Evolutionary conservation across 306 rosid genomes (phyloP), one percentile per base, ranked within the genome.

Genomic region (Cicer judaicum): DNA sequence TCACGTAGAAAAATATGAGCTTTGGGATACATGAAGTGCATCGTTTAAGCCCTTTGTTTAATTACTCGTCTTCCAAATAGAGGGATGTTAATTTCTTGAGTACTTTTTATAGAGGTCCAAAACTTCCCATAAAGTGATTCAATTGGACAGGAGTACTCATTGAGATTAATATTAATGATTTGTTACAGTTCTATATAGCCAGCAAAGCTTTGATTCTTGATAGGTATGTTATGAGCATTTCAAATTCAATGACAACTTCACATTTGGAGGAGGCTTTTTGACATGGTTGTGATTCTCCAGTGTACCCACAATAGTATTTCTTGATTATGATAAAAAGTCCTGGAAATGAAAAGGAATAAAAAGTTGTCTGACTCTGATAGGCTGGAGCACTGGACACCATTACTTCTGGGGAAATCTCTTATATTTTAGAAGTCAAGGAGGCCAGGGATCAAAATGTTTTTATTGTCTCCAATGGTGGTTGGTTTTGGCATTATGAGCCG

Each of bases 221-320:
- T 14, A 66, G 29, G 38, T 68, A 49, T 7, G 10, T 29, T 21
- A 43, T 16, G 41, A 5, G 7, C 38, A 29, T n/a, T 11, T 47
- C 16, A 36, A 68, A 46, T 68, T 68, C 38, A 44, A 53, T 43
- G 47, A 44, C 2, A 59, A 46, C 38, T 41, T 40, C 12, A 10
- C 40, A 29, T 60, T 44, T 36, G 60, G 68, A 29, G 24, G 39
- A 57, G 41, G 50, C 40, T 42, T 72, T 56, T 36, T 21, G 67
- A 10, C n/a, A 29, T 49, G 60, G 55, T 66, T 47, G 46, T 7
- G 29, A 53, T 36, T 53, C 39, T 70, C 16, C 52, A 62, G 16
- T 19, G 38, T 15, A 34, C 44, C 56, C 44, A 10, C 55, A 19
- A 57, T 39, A 54, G n/a, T 56, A 54, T 55, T 54, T 55, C 54